Conservation (phyloP, 176 grass and related monocot species). For the Zea luxurians region DNA sequence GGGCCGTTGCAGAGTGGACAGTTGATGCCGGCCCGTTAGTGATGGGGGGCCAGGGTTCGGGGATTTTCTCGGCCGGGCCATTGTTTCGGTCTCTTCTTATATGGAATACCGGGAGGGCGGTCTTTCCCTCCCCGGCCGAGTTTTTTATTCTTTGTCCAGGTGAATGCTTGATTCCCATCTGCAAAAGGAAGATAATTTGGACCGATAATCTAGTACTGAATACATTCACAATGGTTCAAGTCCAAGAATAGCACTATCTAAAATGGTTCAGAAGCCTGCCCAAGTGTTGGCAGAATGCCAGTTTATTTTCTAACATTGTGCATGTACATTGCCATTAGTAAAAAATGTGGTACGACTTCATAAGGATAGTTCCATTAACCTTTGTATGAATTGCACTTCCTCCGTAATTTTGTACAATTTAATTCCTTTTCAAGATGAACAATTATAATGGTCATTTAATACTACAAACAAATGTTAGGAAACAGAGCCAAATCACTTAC, state of each 20-base stretch:
- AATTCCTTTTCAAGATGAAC: constrained; percentile 4
- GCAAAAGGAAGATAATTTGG: not conserved
- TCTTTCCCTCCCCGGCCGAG: too few relatives aligned
- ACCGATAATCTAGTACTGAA: constrained; percentile 10
- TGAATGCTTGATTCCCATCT: constrained; percentile 17
- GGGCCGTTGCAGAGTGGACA: too few relatives aligned
- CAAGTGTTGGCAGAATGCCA: not conserved
- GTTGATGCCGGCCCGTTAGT: too few relatives aligned
- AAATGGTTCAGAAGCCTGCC: not conserved
- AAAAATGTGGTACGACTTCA: not conserved
- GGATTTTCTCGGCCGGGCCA: too few relatives aligned
- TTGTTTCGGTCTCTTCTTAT: too few relatives aligned
- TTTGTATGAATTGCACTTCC: not conserved
- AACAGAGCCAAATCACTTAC: constrained; percentile 52
- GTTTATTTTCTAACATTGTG: not conserved
- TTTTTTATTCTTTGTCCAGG: not conserved
- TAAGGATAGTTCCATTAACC: constrained; percentile 1
- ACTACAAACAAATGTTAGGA: not conserved
- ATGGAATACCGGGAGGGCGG: too few relatives aligned
- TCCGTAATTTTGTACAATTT: not conserved
- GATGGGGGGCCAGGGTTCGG: too few relatives aligned
- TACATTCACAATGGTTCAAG: not conserved
- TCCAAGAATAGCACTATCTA: constrained; percentile 5
- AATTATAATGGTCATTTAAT: constrained; percentile 12
- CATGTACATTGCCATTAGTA: too few relatives aligned